These are phyloP conservation scores for Cerrena zonata DNA, from an alignment of 1,284 basidiomycete species.

Conservation along the genomic window DNA sequence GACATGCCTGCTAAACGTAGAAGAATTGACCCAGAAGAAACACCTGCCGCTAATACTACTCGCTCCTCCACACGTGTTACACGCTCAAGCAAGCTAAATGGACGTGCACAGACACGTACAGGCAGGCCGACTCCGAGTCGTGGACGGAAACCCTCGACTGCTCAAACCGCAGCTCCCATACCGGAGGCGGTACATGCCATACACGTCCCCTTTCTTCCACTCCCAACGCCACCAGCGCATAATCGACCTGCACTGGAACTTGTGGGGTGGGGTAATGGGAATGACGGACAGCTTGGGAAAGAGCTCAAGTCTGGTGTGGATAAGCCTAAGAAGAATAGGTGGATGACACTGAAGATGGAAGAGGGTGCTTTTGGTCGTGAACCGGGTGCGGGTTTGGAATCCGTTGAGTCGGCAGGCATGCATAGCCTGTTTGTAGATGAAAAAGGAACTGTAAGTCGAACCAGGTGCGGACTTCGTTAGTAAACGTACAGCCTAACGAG, in stretches of 20 bases:
- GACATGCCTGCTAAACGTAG: no score
- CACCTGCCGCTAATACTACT: no score
- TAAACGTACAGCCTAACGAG: no score
- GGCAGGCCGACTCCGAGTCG: neutral
- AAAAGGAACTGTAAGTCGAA: conserved; percentile 65
- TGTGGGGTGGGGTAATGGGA: conserved; percentile 83
- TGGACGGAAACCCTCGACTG: neutral
- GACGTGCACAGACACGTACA: neutral
- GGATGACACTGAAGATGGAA: conserved; percentile 58
- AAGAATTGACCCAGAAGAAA: no score
- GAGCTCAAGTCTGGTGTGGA: conserved; percentile 63
- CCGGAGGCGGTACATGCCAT: no score
- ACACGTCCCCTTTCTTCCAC: neutral
- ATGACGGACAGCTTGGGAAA: conserved; percentile 83
- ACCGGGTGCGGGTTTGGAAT: conserved; percentile 69
- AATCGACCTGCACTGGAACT: conserved; percentile 29
- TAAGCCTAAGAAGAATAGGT: conserved; percentile 65
- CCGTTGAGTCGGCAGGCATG: conserved; percentile 74
- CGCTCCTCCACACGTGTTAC: no score
- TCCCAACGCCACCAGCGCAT: conserved; percentile 16
- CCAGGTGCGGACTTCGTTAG: no score
- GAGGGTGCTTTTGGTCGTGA: conserved; percentile 57
- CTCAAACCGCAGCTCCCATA: neutral
- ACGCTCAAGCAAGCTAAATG: no score
- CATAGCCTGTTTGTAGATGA: conserved; percentile 83